Conservation (phyloP, 2,329 filamentous ascomycete species). For the Penicillium sclerotiorum region DNA sequence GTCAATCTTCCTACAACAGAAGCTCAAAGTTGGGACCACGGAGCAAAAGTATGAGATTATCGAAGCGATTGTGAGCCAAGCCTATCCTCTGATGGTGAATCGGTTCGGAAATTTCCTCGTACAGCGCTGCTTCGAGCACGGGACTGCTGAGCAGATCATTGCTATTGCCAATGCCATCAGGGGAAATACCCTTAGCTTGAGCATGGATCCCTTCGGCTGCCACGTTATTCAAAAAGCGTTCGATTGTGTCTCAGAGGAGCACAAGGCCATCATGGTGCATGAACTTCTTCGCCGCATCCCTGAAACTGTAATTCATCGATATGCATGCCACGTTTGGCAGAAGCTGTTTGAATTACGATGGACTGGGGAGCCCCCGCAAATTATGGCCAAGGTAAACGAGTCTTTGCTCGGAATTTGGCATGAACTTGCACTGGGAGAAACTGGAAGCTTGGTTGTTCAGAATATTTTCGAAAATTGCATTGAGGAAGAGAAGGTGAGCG, state of each 20-base stretch:
- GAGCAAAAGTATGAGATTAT: slow-evolving; percentile 98
- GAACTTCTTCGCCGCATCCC: slow-evolving; percentile 93
- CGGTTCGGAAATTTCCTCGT: slow-evolving; percentile 98
- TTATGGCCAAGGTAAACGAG: slow-evolving; percentile 98
- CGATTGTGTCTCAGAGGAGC: slow-evolving; percentile 94
- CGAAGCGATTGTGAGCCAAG: slow-evolving; percentile 91
- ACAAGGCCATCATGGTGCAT: slow-evolving; percentile 99
- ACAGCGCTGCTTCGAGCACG: slow-evolving; percentile 98
- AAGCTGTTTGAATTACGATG: slow-evolving; percentile 98
- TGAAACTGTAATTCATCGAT: slow-evolving; percentile 96
- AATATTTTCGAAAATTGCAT: slow-evolving; percentile 99
- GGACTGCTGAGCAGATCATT: slow-evolving; percentile 89
- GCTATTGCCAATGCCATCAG: slow-evolving; percentile 93
- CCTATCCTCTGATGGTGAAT: slow-evolving; percentile 96
- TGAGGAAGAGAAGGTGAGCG: slow-evolving; percentile 89
- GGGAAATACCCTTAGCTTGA: slow-evolving; percentile 88
- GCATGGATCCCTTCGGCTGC: slow-evolving; percentile 98
- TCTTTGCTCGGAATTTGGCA: slow-evolving; percentile 97
- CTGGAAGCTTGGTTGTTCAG: slow-evolving; percentile 95
- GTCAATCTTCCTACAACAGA: slow-evolving; percentile 98
- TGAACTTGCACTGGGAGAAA: slow-evolving; percentile 94
- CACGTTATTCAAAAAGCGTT: slow-evolving; percentile 99
- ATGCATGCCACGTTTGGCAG: slow-evolving; percentile 99
- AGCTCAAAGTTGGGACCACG: slow-evolving; percentile 91
- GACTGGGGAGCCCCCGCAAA: slow-evolving; percentile 91